Conservation (phyloP, 2,329 filamentous ascomycete species). For the Fusarium robinianum region DNA sequence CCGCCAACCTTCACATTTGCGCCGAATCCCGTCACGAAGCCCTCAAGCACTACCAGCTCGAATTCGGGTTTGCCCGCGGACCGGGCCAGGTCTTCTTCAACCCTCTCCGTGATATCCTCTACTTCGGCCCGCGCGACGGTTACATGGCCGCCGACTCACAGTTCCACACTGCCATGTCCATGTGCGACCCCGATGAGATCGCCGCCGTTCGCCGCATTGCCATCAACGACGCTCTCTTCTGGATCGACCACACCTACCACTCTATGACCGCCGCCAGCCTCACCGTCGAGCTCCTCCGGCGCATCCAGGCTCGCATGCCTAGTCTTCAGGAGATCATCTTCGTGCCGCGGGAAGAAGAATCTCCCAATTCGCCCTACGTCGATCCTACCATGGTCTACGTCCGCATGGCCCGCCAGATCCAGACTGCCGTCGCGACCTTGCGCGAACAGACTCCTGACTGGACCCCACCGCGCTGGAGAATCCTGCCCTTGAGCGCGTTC, state of each 20-base stretch:
- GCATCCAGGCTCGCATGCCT: slow-evolving; percentile 46
- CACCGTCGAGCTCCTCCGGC: slow-evolving; percentile 47
- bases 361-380: slow-evolving; percentile 38
- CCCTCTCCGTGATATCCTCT: slow-evolving; percentile 49
- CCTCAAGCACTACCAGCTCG: slow-evolving; percentile 45
- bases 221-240: slow-evolving; percentile 52
- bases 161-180: slow-evolving; percentile 50
- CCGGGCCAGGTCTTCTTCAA: slow-evolving; percentile 51
- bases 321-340: slow-evolving; percentile 50
- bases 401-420: slow-evolving; percentile 45
- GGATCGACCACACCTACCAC: slow-evolving; percentile 42
- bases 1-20: slow-evolving; percentile 52
- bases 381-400: slow-evolving; percentile 40
- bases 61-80: slow-evolving; percentile 49
- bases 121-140: slow-evolving; percentile 51
- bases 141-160: slow-evolving; percentile 52
- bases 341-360: slow-evolving; percentile 47
- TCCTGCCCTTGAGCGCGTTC: slow-evolving; percentile 41
- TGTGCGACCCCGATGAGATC: slow-evolving; percentile 49
- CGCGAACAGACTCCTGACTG: slow-evolving; percentile 39
- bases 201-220: slow-evolving; percentile 48
- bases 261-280: slow-evolving; percentile 47
- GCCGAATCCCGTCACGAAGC: slow-evolving; percentile 52
- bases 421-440: slow-evolving; percentile 43
- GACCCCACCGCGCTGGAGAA: slow-evolving; percentile 45